These are phyloP conservation scores for sorghum (Sorghum bicolor) DNA, from an alignment of 176 grass and related monocot species.

Conservation along the genomic window Sorghum_bicolor_NCBIv3 NC_012875.2:48737501-48738000, in stretches of 20 bases:
- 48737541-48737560: background rate
- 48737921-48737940: slow-evolving; percentile 83
- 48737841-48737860: slow-evolving; percentile 4
- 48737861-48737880: slow-evolving; percentile 21
- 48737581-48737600: slow-evolving; percentile 65
- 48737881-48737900: slow-evolving; percentile 57
- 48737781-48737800: slow-evolving; percentile 76
- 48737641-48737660: slow-evolving; percentile 70
- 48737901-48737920: slow-evolving; percentile 69
- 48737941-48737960: slow-evolving; percentile 44
- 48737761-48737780: slow-evolving; percentile 66
- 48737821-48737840: background rate
- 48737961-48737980: background rate
- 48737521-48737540: background rate
- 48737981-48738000: background rate
- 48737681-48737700: background rate
- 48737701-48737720: background rate
- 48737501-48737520: background rate
- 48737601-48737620: slow-evolving; percentile 48
- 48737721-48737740: background rate
- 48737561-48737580: slow-evolving; percentile 3
- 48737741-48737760: slow-evolving; percentile 52
- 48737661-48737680: slow-evolving; percentile 75
- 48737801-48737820: background rate
- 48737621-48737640: slow-evolving; percentile 61